Base-by-base conservation (phyloP, 23 red algal genomes). In the Gracilaria domingensis region DNA sequence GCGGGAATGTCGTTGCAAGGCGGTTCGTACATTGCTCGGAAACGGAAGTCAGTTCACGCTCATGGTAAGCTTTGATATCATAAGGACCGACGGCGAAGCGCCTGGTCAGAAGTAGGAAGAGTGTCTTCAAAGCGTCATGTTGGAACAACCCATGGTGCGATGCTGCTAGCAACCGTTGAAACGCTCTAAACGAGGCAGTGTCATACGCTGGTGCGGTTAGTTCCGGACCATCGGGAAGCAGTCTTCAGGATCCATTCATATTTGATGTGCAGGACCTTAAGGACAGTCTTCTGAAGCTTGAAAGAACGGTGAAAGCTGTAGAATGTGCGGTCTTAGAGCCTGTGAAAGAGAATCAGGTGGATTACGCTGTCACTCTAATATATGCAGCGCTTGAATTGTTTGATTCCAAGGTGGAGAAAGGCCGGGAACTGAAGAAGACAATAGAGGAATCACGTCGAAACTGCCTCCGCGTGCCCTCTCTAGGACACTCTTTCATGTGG, bases 401-500 rank as follows among this genome's bases (percentile, higher is more conserved):
- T 44, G 54, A 61, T 17, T 9, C 38, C 6, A 28, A 88, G n/a
- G 28, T 45, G 24, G 67, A 75, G 20, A 77, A 58, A 29, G 36
- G 8, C 25, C 29, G 58, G 4, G 66, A 34, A 32, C 25, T 77
- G 45, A 35, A 48, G 29, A 38, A 65, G 13, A 67, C 18, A 70
- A 67, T 88, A 0, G 48, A 76, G 37, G 47, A 39, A 3, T 65
- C 84, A 4, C 84, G 67, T 23, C 45, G 84, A 39, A 88, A 77
- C 67, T 88, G 84, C 36, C 69, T 88, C 36, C 67, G 84, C 36
- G 77, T 91, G 87, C 87, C 5, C 75, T 91, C 17, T 91, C 87
- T 13, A 16, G 77, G 48, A 55, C 56, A 23, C 77, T 91, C n/a
- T 88, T 88, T 40, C 72, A 88, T n/a, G 84, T 88, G 12, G 67